Evolutionary conservation across 768 basidiomycete genomes (phyloP).

Genomic region (Boletales sp.): DNA sequence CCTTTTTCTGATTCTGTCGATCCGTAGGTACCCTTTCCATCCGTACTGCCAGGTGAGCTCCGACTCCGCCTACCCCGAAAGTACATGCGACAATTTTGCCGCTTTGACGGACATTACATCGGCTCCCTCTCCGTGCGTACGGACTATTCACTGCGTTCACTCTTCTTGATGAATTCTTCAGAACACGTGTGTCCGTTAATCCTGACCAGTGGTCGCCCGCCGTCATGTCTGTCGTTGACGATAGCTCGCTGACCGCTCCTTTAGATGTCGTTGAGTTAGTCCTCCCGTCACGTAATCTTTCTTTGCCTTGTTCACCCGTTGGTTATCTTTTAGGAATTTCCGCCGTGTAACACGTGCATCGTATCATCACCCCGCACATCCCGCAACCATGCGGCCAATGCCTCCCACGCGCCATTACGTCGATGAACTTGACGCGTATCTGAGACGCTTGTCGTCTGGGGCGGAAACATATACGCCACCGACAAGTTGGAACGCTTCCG

Average conservation of each 20-base stretch:
- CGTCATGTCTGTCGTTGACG: neutral
- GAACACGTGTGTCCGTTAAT: neutral
- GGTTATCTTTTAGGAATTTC: conserved; percentile 4
- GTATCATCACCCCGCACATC: neutral
- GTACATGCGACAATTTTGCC: neutral
- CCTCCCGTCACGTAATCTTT: neutral
- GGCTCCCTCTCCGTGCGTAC: conserved; percentile 7
- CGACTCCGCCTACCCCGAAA: neutral
- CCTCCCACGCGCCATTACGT: neutral
- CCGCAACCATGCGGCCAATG: neutral
- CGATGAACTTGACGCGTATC: neutral
- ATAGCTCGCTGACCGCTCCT: neutral
- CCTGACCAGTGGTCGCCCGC: neutral
- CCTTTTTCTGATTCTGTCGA: neutral
- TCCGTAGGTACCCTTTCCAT: conserved; percentile 1
- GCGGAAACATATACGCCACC: neutral
- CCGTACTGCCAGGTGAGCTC: neutral
- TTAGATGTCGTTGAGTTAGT: conserved; percentile 11
- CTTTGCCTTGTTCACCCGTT: neutral
- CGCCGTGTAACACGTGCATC: neutral
- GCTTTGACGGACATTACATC: neutral
- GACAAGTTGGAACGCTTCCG: neutral
- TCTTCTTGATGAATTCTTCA: conserved; percentile 7
- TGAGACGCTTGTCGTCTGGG: neutral
- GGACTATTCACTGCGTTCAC: neutral